Base-by-base conservation (phyloP, 2,329 filamentous ascomycete species). In the Leptographium flavum region DNA sequence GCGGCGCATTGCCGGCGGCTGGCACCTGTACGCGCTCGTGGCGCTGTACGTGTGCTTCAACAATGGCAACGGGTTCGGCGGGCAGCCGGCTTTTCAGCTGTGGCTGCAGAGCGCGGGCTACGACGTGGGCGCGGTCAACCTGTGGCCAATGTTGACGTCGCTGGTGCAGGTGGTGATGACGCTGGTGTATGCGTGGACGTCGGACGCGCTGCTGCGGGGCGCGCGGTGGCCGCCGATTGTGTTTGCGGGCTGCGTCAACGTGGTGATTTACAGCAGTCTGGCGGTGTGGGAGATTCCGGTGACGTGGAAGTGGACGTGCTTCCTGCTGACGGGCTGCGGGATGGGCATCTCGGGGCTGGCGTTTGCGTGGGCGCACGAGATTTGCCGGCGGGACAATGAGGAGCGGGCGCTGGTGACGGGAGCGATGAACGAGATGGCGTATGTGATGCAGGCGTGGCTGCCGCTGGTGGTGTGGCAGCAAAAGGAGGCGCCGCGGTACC, bases 391-490 rank as follows among this genome's bases (percentile, higher is more conserved):
- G 11, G 67, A 71, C 48, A 70, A 78, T 45, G 79, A 84, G 57
- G 79, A 83, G 60, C 64, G 79, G 10, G 78, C 80, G 5, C 48
- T 85, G 4, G 76, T 83, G 1, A 70, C 79, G 1, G 79, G 68
- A 0, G 62, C 67, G 15, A 83, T 83, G 76, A 84, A 83, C 48
- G 71, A 80, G 55, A 71, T 83, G 63, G 79, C 78, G 0, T 82
- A 83, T 48, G 76, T 82, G 10, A 60, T 85, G 37, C 78, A 83
- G 54, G 76, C 79, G 0, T 84, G 79, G 79, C 57, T 85, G 36
- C 81, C 81, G 7, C 65, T 81, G 28, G 56, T 81, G 9, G 68
- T 81, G 10, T 83, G 78, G 79, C 72, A 77, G 59, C 74, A 79
- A 54, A 65, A 77, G 0, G 75, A 81, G 46, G 73, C 70, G 0